Evolutionary conservation across 2,329 filamentous ascomycete genomes (phyloP), one percentile per base, ranked within the genome.

Genomic region (Metarhizium guizhouense): DNA sequence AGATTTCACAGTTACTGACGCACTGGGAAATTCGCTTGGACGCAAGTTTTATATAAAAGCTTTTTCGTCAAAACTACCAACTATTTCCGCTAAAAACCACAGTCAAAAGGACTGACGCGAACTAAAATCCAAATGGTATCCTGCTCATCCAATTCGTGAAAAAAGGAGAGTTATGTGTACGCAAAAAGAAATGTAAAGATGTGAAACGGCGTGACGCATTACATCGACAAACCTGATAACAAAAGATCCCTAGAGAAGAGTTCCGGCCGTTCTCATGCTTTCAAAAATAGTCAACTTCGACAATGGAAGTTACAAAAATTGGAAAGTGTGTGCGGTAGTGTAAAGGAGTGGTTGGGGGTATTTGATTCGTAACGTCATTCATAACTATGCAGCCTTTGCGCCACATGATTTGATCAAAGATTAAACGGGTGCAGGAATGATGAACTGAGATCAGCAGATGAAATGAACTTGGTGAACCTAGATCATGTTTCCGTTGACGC

Each of bases 401-500:
- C 38, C 10, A 1, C 14, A 11, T 16, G 5, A 11, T 16, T 40
- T 16, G 38, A 16, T 40, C 14, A 40, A 40, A 5, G 38, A 34
- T 40, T 13, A 5, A 11, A 40, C 38, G 1, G 38, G 10, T 40
- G 11, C n/a, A 16, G n/a, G 6, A 45, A 20, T 20, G 6, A 45
- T 45, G 18, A 20, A 6, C 0, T 8, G 16, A 20, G 4, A 14
- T 48, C 18, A 13, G 30, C 25, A 8, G 25, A 30, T 13, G 14
- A 40, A 40, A 40, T 20, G 6, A 11, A 34, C 10, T 11, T 34
- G 32, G 7, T 30, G 13, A 6, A 30, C 45, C 18, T n/a, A 58
- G 48, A 88, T 86, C 82, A 86, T 86, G 71, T 84, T 86, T 48
- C 89, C 89, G 67, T 93, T 93, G 60, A 92, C 83, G 66, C 84